Base-by-base conservation (phyloP, 805 yeast species). In the Kodamaea fukazawae region DNA sequence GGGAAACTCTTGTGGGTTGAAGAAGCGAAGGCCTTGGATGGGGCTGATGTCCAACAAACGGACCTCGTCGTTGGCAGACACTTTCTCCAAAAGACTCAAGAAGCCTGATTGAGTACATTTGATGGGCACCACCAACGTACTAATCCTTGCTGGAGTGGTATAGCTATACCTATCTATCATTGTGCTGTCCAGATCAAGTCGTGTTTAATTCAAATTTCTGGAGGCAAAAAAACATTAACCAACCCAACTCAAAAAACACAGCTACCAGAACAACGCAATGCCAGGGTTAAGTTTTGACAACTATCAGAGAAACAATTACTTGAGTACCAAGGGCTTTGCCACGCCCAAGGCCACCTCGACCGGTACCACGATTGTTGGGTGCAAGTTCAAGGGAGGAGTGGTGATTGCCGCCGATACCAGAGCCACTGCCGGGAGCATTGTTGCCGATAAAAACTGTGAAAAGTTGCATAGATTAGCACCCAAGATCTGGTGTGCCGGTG, bases 341-440 rank as follows among this genome's bases (percentile, higher is more conserved):
- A 70, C 79, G 26, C 97, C 98, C 39, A 83, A 74, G 48, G 95
- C 96, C 27, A 93, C 99, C 1, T 88, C 97, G 15, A 93, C 99
- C 1, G 99, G 99, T 71, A 93, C 99, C n/a, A 93, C 99, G 0
- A 93, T 93, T 70, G 99, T 93, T 16, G 99, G 99, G 37, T 86
- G 95, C 60, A 86, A 84, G 58, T 91, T 85, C 65, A 71, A 86
- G 39, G 91, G 88, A 45, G 99, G 99, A 53, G 99, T 91, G 20
- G 88, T 93, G 48, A 88, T 93, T 64, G 98, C 99, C 9, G 99
- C 99, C 7, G 99, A 93, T 71, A 93, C 99, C 14, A 83, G 99
- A 67, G 97, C 99, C 41, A 93, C 99, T 3, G 83, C 93, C 27
- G 99, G 99, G 10, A 83, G 83, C 43, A 88, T 93, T 52, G 98